Conservation (phyloP, 176 grass and related monocot genomes). For the Carex cristatella region DNA sequence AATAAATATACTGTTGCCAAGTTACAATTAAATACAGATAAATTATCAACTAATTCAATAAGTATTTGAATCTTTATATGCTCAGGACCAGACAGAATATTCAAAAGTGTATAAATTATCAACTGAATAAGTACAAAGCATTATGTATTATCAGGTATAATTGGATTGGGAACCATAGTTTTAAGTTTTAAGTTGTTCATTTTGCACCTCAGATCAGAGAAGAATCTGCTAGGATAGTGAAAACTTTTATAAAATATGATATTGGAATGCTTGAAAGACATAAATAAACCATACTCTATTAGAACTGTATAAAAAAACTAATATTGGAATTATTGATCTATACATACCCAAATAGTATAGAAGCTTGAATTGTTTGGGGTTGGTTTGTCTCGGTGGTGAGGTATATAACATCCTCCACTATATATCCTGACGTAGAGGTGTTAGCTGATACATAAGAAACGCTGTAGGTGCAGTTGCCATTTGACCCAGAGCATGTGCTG, state of each 20-base stretch:
- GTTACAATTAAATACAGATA: background rate
- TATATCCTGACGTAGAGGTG: conserved; percentile 63
- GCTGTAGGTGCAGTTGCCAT: conserved; percentile 54
- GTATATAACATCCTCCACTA: conserved; percentile 82
- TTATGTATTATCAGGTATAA: background rate
- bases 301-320: background rate
- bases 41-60: no score
- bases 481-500: conserved; percentile 27
- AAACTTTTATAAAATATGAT: background rate
- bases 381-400: conserved; percentile 38
- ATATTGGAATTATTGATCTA: background rate
- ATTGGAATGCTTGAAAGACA: background rate
- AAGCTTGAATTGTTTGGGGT: conserved; percentile 40
- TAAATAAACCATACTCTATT: background rate
- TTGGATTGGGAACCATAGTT: background rate
- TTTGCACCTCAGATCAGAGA: background rate
- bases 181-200: background rate
- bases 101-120: background rate
- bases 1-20: background rate
- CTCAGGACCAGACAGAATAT: background rate
- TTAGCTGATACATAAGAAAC: conserved; percentile 64
- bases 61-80: background rate
- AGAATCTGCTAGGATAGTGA: background rate
- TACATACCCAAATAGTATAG: conserved; percentile 78
- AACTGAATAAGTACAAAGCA: background rate